phyloP scores from a whole-genome alignment of 116 monocot genomes.

The Phalaenopsis hybrid region DNA sequence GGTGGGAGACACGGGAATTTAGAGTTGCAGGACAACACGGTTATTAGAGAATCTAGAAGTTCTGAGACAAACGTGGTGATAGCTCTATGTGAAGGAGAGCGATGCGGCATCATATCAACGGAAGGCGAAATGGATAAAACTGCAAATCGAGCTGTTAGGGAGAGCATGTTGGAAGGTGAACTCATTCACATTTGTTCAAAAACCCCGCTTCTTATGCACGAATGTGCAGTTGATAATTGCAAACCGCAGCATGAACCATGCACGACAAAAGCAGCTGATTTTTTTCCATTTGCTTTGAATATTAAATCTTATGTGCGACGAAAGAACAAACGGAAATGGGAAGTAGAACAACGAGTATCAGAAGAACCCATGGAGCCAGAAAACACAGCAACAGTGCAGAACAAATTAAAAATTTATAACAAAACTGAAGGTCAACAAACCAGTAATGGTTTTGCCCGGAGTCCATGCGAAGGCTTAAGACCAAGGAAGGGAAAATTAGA shows the following conservation, averaged over 20 bases:
- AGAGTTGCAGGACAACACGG: no score
- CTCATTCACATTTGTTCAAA: background rate
- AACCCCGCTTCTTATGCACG: background rate
- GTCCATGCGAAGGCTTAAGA: conserved; percentile 93
- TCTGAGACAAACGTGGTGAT: no score
- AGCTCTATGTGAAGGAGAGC: background rate
- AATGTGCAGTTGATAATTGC: background rate
- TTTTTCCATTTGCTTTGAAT: conserved; percentile 1
- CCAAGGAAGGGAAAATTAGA: conserved; percentile 29
- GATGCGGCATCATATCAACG: background rate
- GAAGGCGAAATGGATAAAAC: background rate
- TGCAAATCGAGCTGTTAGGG: background rate
- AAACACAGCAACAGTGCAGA: background rate
- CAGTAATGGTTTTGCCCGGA: conserved; percentile 39
- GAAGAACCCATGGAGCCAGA: background rate
- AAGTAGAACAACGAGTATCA: conserved; percentile 14
- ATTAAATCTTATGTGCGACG: conserved; percentile 35
- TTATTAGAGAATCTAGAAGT: no score
- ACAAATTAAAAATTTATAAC: background rate
- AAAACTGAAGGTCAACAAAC: conserved; percentile 2
- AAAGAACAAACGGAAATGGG: conserved; percentile 29
- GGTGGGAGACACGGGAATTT: no score
- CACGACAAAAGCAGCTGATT: background rate
- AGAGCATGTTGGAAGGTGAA: background rate
- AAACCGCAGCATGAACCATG: conserved; percentile 2